A percentile compares a stretch with the other conserved stretches of the same genome.
Conservation (phyloP, 495 filamentous ascomycete species). For the Bathelium albidoporum region DNA sequence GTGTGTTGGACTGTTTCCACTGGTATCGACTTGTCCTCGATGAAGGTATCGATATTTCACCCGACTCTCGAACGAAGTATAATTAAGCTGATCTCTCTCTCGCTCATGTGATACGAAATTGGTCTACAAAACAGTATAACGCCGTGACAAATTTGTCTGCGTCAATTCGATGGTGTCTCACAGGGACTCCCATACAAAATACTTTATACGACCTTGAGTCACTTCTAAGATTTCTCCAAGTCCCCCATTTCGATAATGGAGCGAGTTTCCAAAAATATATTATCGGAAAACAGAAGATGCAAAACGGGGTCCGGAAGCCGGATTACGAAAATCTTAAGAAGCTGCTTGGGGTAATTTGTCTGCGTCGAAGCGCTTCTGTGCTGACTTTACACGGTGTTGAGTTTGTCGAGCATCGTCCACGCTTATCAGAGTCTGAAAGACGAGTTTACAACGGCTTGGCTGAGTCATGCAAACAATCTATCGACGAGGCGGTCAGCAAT, state of each 20-base stretch:
- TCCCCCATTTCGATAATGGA: slow-evolving; percentile 78
- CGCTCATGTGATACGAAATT: slow-evolving; percentile 84
- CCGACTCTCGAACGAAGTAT: not conserved
- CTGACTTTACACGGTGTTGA: not conserved
- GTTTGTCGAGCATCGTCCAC: not conserved
- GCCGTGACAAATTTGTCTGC: slow-evolving; percentile 68
- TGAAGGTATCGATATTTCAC: slow-evolving; percentile 36
- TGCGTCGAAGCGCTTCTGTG: not conserved
- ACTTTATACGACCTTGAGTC: slow-evolving; percentile 81
- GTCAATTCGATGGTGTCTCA: slow-evolving; percentile 85
- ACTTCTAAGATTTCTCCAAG: slow-evolving; percentile 74
- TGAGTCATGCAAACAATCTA: not conserved
- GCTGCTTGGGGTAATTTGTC: not conserved
- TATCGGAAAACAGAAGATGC: slow-evolving; percentile 59
- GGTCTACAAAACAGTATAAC: slow-evolving; percentile 69
- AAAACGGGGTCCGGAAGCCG: not conserved
- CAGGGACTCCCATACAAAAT: slow-evolving; percentile 89
- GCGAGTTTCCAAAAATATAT: slow-evolving; percentile 66
- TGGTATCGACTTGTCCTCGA: slow-evolving; percentile 96
- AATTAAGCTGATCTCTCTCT: not conserved
- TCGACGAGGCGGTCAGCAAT: not conserved
- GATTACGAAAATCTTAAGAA: not conserved
- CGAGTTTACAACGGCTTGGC: not conserved
- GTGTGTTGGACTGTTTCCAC: slow-evolving; percentile 53
- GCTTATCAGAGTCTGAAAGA: not conserved